Conservation (phyloP, 768 basidiomycete genomes). For the Cantharellus cinnabarinus region DNA sequence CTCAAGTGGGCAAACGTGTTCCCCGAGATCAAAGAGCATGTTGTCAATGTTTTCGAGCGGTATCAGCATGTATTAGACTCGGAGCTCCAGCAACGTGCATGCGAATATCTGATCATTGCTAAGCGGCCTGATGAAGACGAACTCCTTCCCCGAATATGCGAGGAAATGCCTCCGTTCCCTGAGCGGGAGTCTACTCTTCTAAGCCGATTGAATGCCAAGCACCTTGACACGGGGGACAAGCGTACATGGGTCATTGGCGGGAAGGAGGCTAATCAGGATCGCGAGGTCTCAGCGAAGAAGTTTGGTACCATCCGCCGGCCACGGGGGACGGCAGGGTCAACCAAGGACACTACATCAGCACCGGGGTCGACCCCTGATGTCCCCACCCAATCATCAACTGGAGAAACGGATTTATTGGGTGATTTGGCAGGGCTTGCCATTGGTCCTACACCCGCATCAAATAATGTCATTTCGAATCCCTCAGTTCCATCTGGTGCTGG, state of each 20-base stretch:
- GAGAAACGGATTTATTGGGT: slow-evolving; percentile 32
- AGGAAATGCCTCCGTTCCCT: slow-evolving; percentile 98
- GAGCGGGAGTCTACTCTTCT: slow-evolving; percentile 82
- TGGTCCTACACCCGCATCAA: slow-evolving; percentile 16
- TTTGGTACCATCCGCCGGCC: not conserved
- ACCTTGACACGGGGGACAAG: slow-evolving; percentile 85
- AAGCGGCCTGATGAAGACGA: slow-evolving; percentile 76
- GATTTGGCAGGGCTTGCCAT: slow-evolving; percentile 73
- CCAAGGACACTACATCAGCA: slow-evolving; percentile 15
- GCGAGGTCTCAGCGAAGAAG: slow-evolving; percentile 29
- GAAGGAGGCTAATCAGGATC: slow-evolving; percentile 75
- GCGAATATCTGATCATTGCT: slow-evolving; percentile 87
- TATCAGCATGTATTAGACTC: slow-evolving; percentile 95
- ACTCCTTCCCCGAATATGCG: slow-evolving; percentile 81
- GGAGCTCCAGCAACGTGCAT: slow-evolving; percentile 93
- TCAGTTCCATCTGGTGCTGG: not conserved
- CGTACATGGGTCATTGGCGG: slow-evolving; percentile 89
- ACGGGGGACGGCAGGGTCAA: slow-evolving; percentile 9
- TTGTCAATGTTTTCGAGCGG: slow-evolving; percentile 86
- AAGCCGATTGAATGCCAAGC: slow-evolving; percentile 70
- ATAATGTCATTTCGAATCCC: not conserved
- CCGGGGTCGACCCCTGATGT: not conserved
- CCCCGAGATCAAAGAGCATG: slow-evolving; percentile 90
- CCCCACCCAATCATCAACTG: not conserved
- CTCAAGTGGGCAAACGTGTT: slow-evolving; percentile 99